A percentile compares a stretch with the other conserved stretches of the same genome.
phyloP scores from a whole-genome alignment of 2,329 filamentous ascomycete genomes.

The Phialophora verrucosa region DNA sequence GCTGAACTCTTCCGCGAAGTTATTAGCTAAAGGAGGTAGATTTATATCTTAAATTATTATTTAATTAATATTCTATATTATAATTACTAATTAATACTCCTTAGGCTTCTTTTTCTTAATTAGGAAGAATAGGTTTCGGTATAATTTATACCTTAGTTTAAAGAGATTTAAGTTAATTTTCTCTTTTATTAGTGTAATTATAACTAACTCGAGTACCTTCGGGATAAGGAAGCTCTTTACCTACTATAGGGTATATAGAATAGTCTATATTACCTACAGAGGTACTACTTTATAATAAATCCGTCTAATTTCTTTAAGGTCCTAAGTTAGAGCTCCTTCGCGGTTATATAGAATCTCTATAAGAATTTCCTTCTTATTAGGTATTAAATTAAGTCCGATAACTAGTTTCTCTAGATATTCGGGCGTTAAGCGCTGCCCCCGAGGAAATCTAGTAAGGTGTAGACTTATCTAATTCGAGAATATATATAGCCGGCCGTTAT shows the following conservation, averaged over 20 bases:
- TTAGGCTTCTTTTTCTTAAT: constrained; percentile 12
- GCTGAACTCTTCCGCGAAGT: no score
- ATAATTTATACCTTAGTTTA: neutral
- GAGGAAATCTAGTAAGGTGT: neutral
- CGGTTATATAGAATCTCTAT: constrained; percentile 8
- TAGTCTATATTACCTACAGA: neutral
- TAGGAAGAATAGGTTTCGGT: neutral
- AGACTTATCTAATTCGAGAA: constrained; percentile 5
- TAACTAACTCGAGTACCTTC: neutral
- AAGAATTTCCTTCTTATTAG: neutral
- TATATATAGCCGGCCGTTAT: neutral
- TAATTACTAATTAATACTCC: constrained; percentile 3
- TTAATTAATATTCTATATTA: neutral
- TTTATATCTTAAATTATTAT: neutral
- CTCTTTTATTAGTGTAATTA: constrained; percentile 7
- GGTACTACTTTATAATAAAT: constrained; percentile 4
- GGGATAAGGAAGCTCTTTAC: constrained; percentile 2
- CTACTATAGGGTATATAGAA: neutral
- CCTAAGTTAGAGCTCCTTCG: neutral
- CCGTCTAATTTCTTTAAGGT: neutral
- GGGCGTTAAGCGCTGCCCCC: neutral
- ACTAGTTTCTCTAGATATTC: constrained; percentile 1
- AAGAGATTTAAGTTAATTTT: neutral
- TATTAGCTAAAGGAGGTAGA: no score
- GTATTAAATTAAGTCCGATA: neutral